A percentile compares a stretch with the other conserved stretches of the same genome.
Evolutionary conservation across 768 basidiomycete species (phyloP).

Genomic region (Brasilioporus rufonigricans): DNA sequence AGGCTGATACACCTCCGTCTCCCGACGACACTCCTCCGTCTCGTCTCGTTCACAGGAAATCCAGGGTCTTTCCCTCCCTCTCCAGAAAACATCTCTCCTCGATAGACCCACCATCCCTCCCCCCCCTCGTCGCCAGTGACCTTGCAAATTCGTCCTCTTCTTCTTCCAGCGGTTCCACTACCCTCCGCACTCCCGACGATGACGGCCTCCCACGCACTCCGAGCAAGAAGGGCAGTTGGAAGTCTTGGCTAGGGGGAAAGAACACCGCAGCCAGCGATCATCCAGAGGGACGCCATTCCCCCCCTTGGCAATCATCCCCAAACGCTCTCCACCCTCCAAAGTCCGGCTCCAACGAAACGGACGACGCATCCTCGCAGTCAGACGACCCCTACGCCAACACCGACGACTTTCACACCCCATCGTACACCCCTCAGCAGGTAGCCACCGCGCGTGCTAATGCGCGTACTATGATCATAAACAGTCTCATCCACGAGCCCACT

Average conservation of each 20-base stretch:
- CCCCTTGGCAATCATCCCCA: constrained; percentile 32
- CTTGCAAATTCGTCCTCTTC: constrained; percentile 57
- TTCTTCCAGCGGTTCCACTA: constrained; percentile 52
- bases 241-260: constrained; percentile 51
- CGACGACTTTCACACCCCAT: constrained; percentile 15
- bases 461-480: constrained; percentile 44
- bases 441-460: constrained; percentile 39
- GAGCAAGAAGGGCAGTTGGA: constrained; percentile 52
- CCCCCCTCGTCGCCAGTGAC: constrained; percentile 29
- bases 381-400: constrained; percentile 32
- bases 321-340: constrained; percentile 21
- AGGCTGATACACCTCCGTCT: constrained; percentile 16
- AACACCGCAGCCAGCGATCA: constrained; percentile 28
- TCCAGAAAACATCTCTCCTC: constrained; percentile 25
- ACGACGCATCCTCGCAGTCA: constrained; percentile 39
- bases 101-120: constrained; percentile 14
- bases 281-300: constrained; percentile 24
- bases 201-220: constrained; percentile 37
- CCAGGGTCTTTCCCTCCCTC: constrained; percentile 25
- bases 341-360: constrained; percentile 24
- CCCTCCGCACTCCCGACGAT: constrained; percentile 61
- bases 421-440: constrained; percentile 25
- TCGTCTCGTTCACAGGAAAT: constrained; percentile 23
- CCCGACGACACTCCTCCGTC: constrained; percentile 12
- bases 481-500: constrained; percentile 38